Evolutionary conservation across 1,139 yeast genomes (phyloP).

Genomic region (Candida labiduridarum): DNA sequence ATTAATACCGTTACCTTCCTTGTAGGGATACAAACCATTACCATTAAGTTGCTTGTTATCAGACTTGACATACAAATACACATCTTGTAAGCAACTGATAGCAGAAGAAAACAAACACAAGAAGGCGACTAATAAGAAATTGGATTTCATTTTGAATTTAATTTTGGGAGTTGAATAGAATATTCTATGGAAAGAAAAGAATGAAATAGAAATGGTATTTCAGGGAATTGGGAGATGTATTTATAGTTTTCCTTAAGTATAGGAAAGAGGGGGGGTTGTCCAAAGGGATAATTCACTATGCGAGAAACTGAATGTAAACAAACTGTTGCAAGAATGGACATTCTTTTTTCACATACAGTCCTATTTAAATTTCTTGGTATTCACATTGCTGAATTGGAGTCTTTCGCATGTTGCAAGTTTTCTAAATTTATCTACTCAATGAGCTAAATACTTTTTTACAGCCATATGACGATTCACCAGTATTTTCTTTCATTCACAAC

Average conservation of each 20-base stretch:
- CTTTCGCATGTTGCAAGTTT: background rate
- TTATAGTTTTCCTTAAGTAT: constrained; percentile 4
- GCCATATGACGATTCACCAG: no score
- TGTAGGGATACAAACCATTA: constrained; percentile 32
- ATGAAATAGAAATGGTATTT: background rate
- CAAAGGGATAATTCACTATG: background rate
- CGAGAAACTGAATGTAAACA: constrained; percentile 4
- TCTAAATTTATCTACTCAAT: no score
- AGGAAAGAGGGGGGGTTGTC: background rate
- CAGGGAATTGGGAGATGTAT: background rate
- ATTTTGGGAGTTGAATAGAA: background rate
- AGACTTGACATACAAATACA: constrained; percentile 8
- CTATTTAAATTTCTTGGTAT: background rate
- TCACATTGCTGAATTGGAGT: background rate
- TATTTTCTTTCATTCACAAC: no score
- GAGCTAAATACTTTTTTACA: no score
- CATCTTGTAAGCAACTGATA: constrained; percentile 4
- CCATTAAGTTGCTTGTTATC: constrained; percentile 22
- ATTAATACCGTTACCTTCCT: constrained; percentile 58
- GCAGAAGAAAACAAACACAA: constrained; percentile 5
- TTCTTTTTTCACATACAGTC: background rate
- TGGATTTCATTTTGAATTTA: background rate
- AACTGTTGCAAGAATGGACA: constrained; percentile 8
- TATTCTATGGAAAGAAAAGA: background rate
- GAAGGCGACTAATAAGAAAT: background rate